Evolutionary conservation across 352 stramenopile genomes (phyloP), one percentile per base, ranked within the genome.

Genomic region (Peronosclerospora sorghi): DNA sequence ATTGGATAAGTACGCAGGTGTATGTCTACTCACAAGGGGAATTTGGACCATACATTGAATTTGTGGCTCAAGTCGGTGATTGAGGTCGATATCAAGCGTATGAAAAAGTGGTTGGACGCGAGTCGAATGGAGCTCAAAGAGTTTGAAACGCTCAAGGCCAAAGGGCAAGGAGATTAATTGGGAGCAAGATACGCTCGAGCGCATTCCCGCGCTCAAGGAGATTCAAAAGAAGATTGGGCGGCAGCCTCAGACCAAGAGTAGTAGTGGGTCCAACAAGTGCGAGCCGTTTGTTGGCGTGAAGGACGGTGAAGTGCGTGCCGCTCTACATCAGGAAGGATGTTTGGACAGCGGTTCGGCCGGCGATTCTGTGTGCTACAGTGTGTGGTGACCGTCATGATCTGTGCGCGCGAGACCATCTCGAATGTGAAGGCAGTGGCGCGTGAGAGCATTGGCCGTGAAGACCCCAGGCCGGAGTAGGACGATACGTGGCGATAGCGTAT

Each of bases 61-160:
- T n/a, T n/a, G 44, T 92, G 79, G 79, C 59, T 92, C 14, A 81
- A 84, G 45, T 28, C 77, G 26, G 63, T 73, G 19, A 69, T 87
- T 21, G 79, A 92, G 41, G 61, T 61, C 8, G 77, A 89, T 55
- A 88, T 92, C 41, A 87, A 88, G 64, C 73, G 70, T 32, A 81
- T 86, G 65, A 76, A 92, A 56, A 79, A 79, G 51, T 92, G 80
- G 80, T 55, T 89, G 4, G 77, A 89, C 30, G 64, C 65, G 30
- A 85, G 68, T 54, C 79, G 79, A 46, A 88, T 86, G 62, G 80
- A 92, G 50, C 80, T 76, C 43, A 92, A 92, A 73, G 68, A 86
- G 43, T 80, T 89, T 30, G 76, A 88, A 47, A 54, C 64, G 30
- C 56, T 92, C 23, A 86, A 87, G 62, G 65, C 77, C 17, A 92